Percentiles rank a stretch among this genome's conserved stretches.
Evolutionary conservation across 2,329 filamentous ascomycete species (phyloP).

Genomic region (Nigrograna mackinnonii): DNA sequence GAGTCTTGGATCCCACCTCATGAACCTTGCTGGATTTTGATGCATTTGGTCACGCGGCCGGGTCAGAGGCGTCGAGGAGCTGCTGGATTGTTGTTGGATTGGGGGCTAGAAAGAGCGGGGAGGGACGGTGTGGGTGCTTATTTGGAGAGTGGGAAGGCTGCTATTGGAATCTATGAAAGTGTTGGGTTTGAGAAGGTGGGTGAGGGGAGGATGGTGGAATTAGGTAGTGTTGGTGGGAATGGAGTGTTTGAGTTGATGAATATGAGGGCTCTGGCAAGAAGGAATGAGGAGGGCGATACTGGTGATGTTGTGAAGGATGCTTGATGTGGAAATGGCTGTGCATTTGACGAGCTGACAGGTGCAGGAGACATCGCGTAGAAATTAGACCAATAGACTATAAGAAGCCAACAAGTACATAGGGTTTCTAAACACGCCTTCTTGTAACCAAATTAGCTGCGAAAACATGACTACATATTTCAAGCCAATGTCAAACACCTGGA

Average conservation of each 20-base stretch:
- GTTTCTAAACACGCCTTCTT: too few relatives aligned
- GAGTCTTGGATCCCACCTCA: constrained; percentile 4
- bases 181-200: constrained; percentile 11
- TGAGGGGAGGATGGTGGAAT: background rate
- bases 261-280: too few relatives aligned
- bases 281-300: too few relatives aligned
- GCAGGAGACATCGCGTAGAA: too few relatives aligned
- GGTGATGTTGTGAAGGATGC: too few relatives aligned
- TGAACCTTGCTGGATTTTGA: constrained; percentile 10
- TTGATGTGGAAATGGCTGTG: too few relatives aligned
- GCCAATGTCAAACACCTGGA: too few relatives aligned
- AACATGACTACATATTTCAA: too few relatives aligned
- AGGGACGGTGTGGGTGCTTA: constrained; percentile 34
- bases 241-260: background rate
- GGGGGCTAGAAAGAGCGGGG: constrained; percentile 39
- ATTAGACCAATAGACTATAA: too few relatives aligned
- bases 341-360: too few relatives aligned
- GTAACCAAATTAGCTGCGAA: too few relatives aligned
- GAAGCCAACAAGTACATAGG: too few relatives aligned
- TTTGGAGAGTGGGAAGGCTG: constrained; percentile 41
- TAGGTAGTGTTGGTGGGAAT: background rate
- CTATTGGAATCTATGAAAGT: constrained; percentile 36
- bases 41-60: constrained; percentile 27
- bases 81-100: constrained; percentile 32
- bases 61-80: constrained; percentile 38